These are phyloP conservation scores for Hypsizygus ulmarius DNA, from an alignment of 1,284 basidiomycete genomes.

Conservation along the genomic window DNA sequence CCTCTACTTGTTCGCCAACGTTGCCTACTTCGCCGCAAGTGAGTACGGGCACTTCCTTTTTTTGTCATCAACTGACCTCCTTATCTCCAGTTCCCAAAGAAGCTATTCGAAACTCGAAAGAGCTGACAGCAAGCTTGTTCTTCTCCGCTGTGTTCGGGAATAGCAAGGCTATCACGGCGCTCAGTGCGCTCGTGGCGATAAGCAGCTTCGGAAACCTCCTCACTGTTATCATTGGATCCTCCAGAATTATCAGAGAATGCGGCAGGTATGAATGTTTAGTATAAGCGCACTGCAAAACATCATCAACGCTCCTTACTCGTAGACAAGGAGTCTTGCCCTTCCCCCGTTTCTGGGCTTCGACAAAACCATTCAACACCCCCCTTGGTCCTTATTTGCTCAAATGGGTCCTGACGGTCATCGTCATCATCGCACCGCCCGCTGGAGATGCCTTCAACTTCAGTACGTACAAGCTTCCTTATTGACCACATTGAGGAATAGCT, in stretches of 20 bases:
- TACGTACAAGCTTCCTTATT: conserved; percentile 18
- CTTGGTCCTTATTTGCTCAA: conserved; percentile 44
- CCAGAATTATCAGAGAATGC: conserved; percentile 44
- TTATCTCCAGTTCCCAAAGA: conserved; percentile 40
- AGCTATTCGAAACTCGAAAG: conserved; percentile 38
- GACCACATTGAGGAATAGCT: background rate
- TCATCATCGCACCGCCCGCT: conserved; percentile 52
- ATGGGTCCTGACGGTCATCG: conserved; percentile 47
- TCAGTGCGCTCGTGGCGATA: conserved; percentile 41
- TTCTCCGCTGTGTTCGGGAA: conserved; percentile 51
- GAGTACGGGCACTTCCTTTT: conserved; percentile 9
- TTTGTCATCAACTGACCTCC: conserved; percentile 25
- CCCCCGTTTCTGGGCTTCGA: conserved; percentile 41
- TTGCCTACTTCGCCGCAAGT: conserved; percentile 41
- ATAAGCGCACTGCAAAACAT: background rate
- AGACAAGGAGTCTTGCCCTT: conserved; percentile 42
- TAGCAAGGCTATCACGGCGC: conserved; percentile 33
- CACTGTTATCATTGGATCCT: conserved; percentile 40
- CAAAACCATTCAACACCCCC: conserved; percentile 45
- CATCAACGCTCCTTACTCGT: background rate
- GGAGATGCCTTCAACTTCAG: conserved; percentile 55
- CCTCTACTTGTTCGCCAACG: conserved; percentile 48
- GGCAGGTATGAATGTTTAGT: conserved; percentile 24
- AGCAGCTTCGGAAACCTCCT: conserved; percentile 35
- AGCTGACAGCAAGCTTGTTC: conserved; percentile 49